These are phyloP conservation scores for Phanerochaete carnosa DNA, from an alignment of 768 basidiomycete genomes.

Conservation along the genomic window DNA sequence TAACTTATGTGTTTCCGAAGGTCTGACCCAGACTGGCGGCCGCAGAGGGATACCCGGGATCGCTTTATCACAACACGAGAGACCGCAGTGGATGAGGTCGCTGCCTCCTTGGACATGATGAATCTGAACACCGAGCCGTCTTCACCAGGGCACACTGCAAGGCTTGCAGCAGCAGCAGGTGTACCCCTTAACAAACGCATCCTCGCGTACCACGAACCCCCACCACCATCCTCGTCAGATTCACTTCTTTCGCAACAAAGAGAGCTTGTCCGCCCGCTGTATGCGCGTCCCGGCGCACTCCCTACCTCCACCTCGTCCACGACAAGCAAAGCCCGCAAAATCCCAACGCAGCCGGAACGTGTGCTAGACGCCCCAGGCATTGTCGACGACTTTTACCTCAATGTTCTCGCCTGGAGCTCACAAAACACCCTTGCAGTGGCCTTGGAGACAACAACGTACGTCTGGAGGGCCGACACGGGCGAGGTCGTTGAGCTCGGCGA, in stretches of 20 bases:
- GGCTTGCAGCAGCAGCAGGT: constrained; percentile 72
- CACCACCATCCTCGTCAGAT: constrained; percentile 76
- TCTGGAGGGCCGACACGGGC: constrained; percentile 93
- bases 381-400: constrained; percentile 96
- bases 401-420: constrained; percentile 85
- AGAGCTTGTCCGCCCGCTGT: constrained; percentile 72
- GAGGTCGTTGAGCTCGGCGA: constrained; percentile 75
- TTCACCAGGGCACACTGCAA: constrained; percentile 77
- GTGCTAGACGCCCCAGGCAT: constrained; percentile 94
- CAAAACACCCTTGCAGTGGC: constrained; percentile 89
- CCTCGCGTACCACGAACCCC: constrained; percentile 84
- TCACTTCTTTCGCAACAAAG: constrained; percentile 73
- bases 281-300: constrained; percentile 62
- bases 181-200: constrained; percentile 78
- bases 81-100: constrained; percentile 45
- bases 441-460: constrained; percentile 80
- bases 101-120: constrained; percentile 64
- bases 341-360: constrained; percentile 85
- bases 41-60: constrained; percentile 57
- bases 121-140: constrained; percentile 52
- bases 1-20: not conserved
- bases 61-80: constrained; percentile 69
- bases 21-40: not conserved
- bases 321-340: constrained; percentile 73
- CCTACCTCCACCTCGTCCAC: constrained; percentile 60